These are phyloP conservation scores for Gautieria morchelliformis DNA, from an alignment of 768 basidiomycete species.

Conservation along the genomic window DNA sequence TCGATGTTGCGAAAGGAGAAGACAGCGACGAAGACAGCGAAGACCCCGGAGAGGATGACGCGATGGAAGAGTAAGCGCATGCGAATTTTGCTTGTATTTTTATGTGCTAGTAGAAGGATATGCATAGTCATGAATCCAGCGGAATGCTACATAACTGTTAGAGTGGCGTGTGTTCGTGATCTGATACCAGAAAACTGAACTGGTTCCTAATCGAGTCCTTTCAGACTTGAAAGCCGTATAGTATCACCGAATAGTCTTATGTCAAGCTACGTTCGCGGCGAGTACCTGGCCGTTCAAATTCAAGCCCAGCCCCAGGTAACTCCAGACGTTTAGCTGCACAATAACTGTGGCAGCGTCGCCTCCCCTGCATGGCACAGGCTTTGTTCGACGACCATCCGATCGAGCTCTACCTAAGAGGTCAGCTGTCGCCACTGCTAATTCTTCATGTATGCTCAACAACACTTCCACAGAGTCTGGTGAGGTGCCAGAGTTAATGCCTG, in stretches of 20 bases:
- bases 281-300: too few species aligned
- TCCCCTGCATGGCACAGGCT: constrained; percentile 55
- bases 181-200: too few species aligned
- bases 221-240: too few species aligned
- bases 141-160: too few species aligned
- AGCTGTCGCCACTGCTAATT: constrained; percentile 11
- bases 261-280: too few species aligned
- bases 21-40: constrained; percentile 63
- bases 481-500: constrained; percentile 46
- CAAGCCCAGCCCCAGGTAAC: too few species aligned
- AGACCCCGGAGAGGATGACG: constrained; percentile 1
- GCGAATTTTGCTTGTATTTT: not conserved
- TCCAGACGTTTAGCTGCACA: too few species aligned
- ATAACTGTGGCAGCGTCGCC: too few species aligned
- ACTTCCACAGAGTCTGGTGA: constrained; percentile 49
- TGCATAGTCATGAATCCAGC: too few species aligned
- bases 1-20: constrained; percentile 87
- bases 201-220: too few species aligned
- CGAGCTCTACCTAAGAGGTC: constrained; percentile 62
- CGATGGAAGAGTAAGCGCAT: constrained; percentile 1
- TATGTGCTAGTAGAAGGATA: not conserved
- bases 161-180: too few species aligned
- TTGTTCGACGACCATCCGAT: constrained; percentile 72
- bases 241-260: too few species aligned
- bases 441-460: not conserved